Evolutionary conservation across 2,329 filamentous ascomycete genomes (phyloP), one percentile per base, ranked within the genome.

Genomic region (Xylaria multiplex): DNA sequence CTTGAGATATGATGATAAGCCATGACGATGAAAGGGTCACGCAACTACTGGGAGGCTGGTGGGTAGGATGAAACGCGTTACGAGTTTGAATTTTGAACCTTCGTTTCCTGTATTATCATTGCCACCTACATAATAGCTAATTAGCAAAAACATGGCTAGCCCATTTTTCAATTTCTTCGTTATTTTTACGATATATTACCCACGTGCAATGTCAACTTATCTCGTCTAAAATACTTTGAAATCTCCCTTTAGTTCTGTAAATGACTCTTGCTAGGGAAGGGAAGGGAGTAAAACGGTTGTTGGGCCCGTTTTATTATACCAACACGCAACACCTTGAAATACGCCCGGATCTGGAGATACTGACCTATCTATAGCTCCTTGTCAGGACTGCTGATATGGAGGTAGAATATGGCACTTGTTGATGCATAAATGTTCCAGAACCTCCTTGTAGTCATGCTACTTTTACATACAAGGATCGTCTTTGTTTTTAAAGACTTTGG

Each of bases 111-210:
- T 68, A 62, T 58, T 37, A 65, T 50, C 46, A 59, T 53, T 62
- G 24, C 62, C 35, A 32, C 19, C 37, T 65, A 62, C 37, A 59
- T 62, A 65, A 57, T 59, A 62, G 16, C 54, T 68, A 62, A 65
- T 68, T 50, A 9, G 30, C 16, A 16, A 59, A 42, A 37, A 37
- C 14, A 14, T 62, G 49, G 40, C 24, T 22, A 6, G 32, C 19
- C n/a, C 11, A 2, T 30, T 49, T 22, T 16, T 48, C 5, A 30
- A 16, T 16, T 9, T 4, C 35, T 16, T 42, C 40, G 16, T 35
- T 43, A 5, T 30, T 35, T 14, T 27, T n/a, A 37, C 48, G 32
- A 54, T 32, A 19, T 37, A 22, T 50, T 2, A 32, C 27, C 11
- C 32, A 30, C 9, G n/a, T 35, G 30, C 19, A 3, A n/a, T 27